Evolutionary conservation across 2,329 filamentous ascomycete species (phyloP).

Genomic region (Coniochaeta ligniaria): DNA sequence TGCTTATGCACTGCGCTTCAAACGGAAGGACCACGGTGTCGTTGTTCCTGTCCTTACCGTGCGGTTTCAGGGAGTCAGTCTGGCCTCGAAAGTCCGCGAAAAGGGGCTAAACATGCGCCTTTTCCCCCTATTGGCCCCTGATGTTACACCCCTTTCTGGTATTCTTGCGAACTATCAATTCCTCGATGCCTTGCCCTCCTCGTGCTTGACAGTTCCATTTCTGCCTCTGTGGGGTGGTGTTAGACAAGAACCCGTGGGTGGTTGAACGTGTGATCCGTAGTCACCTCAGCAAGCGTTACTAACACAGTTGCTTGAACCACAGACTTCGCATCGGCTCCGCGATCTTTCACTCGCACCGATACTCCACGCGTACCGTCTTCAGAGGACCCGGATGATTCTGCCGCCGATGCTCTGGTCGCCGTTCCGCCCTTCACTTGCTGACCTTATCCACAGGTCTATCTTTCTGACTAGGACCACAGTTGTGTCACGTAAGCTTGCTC

Average conservation of each 20-base stretch:
- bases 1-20: background rate
- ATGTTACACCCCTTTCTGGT: background rate
- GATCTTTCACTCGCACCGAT: slow-evolving; percentile 57
- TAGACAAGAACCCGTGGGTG: background rate
- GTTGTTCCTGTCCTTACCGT: background rate
- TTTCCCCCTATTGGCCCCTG: background rate
- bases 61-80: background rate
- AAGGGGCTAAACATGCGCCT: background rate
- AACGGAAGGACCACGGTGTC: background rate
- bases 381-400: slow-evolving; percentile 45
- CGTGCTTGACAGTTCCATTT: background rate
- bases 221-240: background rate
- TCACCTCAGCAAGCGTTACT: background rate
- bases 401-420: slow-evolving; percentile 48
- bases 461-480: slow-evolving; percentile 61
- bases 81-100: background rate
- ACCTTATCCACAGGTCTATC: slow-evolving; percentile 58
- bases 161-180: background rate
- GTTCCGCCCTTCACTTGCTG: slow-evolving; percentile 49
- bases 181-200: background rate
- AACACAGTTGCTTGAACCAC: background rate
- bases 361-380: slow-evolving; percentile 56
- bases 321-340: slow-evolving; percentile 58
- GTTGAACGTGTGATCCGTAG: background rate
- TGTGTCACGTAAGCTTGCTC: slow-evolving; percentile 55